Base-by-base conservation (phyloP, 331 rosid genomes). In the Malus hybrid region DNA sequence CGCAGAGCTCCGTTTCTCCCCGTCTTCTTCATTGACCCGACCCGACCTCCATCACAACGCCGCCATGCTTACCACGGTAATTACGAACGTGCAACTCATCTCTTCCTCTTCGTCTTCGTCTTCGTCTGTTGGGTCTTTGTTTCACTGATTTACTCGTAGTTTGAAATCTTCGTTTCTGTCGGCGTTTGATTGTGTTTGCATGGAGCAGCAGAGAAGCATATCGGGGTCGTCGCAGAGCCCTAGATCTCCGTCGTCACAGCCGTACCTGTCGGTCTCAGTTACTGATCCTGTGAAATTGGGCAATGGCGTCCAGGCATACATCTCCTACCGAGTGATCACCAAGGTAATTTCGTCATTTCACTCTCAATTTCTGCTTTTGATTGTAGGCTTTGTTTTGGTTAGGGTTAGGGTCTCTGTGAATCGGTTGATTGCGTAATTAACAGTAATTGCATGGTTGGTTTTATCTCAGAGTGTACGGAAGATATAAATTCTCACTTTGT, bases 201-300 rank as follows among this genome's bases (percentile, higher is more conserved):
- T 89, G 93, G 93, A 88, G 86, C 96, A 92, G 85, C 93, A 86
- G 82, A 86, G 89, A 73, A 86, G 80, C 66, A 63, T 80, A 50
- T 80, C 97, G 66, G 93, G 90, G 29, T 80, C 96, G 42, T 80
- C 90, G 32, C 92, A 75, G 80, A 94, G 97, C 91, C 97, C 97
- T 85, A 94, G 97, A 92, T 94, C 96, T 77, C 96, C 93, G 70
- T 85, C 90, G 7, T 87, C 96, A 34, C 93, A 84, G 83, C 97
- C 92, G 3, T 84, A 79, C 75, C 93, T 94, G 27, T 92, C 90
- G 7, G 99, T 94, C 65, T 90, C 90, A 10, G 96, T 94, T n/a
- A 86, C 93, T 44, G 99, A 94, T 90, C 97, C 97, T 44, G 97
- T 94, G 74, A 94, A 94, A 83, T 90, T 94, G 75, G 97, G 99